These are phyloP conservation scores for Eucalyptus polybractea DNA, from an alignment of 345 rosid genomes.

Conservation along the genomic window DNA sequence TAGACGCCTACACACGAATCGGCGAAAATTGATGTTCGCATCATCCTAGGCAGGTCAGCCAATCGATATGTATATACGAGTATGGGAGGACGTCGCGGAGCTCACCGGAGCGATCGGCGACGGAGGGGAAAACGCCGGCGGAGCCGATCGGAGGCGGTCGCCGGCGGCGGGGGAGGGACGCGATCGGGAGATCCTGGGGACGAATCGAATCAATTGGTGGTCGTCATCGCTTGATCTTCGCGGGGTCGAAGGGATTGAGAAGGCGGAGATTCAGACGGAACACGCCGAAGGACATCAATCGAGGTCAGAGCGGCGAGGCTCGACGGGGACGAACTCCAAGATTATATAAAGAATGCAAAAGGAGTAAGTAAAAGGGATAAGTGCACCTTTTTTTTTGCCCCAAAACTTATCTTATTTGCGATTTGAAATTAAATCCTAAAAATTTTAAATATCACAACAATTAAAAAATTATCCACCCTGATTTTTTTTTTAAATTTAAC, in stretches of 20 bases:
- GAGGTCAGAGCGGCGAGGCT: neutral
- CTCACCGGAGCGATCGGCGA: neutral
- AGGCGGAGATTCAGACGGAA: neutral
- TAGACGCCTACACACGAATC: neutral
- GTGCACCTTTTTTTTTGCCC: neutral
- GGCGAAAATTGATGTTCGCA: neutral
- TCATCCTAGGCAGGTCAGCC: neutral
- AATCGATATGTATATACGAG: neutral
- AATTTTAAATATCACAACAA: neutral
- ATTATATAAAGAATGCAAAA: too few species aligned
- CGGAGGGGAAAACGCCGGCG: neutral
- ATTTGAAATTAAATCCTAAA: neutral
- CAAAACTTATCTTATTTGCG: neutral
- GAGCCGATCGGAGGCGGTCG: neutral
- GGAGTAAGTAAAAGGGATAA: neutral
- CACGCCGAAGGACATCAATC: neutral
- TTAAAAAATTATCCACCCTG: neutral
- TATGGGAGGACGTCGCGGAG: neutral
- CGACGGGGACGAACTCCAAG: neutral
- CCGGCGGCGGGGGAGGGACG: neutral
- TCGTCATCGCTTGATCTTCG: neutral
- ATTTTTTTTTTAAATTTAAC: neutral
- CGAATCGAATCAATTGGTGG: neutral
- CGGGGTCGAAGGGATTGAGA: neutral
- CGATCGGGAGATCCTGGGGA: neutral